A percentile compares a stretch with the other conserved stretches of the same genome.
These are phyloP conservation scores for Leccinellum albellum DNA, from an alignment of 768 basidiomycete genomes.

Conservation along the genomic window DNA sequence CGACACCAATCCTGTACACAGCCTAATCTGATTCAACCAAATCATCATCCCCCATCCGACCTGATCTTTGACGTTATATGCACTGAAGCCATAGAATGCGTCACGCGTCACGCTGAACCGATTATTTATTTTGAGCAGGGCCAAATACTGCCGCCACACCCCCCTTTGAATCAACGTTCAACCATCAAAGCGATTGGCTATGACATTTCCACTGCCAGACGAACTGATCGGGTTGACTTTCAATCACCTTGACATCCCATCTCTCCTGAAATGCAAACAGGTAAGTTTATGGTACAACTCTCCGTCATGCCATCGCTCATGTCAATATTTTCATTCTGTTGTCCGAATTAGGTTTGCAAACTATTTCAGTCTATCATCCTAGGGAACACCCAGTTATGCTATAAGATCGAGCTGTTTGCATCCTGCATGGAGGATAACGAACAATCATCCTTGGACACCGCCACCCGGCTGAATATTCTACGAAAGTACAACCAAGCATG, in stretches of 20 bases:
- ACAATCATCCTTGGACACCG: slow-evolving; percentile 15
- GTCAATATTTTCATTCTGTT: neutral
- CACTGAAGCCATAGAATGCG: too few relatives aligned
- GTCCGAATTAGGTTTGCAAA: slow-evolving; percentile 27
- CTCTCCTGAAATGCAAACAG: slow-evolving; percentile 27
- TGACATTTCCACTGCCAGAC: slow-evolving; percentile 27
- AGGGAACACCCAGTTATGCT: slow-evolving; percentile 24
- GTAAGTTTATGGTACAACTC: slow-evolving; percentile 13
- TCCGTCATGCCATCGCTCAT: neutral
- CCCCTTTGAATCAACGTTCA: neutral
- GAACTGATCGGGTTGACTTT: slow-evolving; percentile 28
- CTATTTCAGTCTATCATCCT: slow-evolving; percentile 27
- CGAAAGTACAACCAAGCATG: slow-evolving; percentile 28
- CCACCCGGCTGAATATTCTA: slow-evolving; percentile 25
- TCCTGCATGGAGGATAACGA: slow-evolving; percentile 26
- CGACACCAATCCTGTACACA: too few relatives aligned
- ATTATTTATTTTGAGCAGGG: neutral
- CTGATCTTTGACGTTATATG: too few relatives aligned
- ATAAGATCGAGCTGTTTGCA: slow-evolving; percentile 30
- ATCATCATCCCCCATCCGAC: too few relatives aligned
- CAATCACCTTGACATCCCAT: slow-evolving; percentile 26
- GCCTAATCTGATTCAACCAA: too few relatives aligned
- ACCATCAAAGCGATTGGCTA: too few relatives aligned
- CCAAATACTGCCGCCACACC: neutral
- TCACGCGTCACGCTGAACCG: neutral